A percentile compares a stretch with the other conserved stretches of the same genome.
phyloP scores from a whole-genome alignment of 192 early-diverging fungal species.

The Rhizophagus sp. region DNA sequence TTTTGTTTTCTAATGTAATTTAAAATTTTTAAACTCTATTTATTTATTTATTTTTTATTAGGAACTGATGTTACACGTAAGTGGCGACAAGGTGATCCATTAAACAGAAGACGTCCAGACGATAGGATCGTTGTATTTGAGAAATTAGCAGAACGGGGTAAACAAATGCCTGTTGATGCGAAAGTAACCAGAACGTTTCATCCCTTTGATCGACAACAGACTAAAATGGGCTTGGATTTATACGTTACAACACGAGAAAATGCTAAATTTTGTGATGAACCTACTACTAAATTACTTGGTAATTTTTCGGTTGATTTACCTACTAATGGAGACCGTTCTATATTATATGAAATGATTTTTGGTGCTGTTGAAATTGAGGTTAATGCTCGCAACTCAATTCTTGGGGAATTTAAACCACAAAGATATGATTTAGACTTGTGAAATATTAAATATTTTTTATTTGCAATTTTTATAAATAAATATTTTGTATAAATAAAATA shows the following conservation, averaged over 20 bases:
- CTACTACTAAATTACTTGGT: background rate
- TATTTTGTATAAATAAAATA: too few species aligned
- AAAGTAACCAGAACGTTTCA: background rate
- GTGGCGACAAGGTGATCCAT: background rate
- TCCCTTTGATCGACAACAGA: background rate
- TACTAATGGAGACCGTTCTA: background rate
- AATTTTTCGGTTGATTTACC: background rate
- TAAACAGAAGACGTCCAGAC: background rate
- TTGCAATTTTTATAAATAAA: too few species aligned
- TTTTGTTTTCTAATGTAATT: background rate
- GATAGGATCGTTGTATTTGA: background rate
- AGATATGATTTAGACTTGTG: too few species aligned
- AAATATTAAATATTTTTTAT: too few species aligned
- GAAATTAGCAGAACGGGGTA: background rate
- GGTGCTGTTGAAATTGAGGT: background rate
- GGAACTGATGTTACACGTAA: background rate
- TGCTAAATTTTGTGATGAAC: background rate
- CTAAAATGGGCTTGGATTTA: background rate
- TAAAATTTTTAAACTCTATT: background rate
- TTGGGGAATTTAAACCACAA: too few species aligned
- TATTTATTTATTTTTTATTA: background rate
- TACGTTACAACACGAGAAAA: background rate
- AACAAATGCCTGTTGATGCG: background rate
- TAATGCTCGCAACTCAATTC: background rate
- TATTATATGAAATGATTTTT: background rate